A percentile compares a stretch with the other conserved stretches of the same genome.
Evolutionary conservation across 1,139 yeast species (phyloP).

Genomic region (Yamadazyma oceani): DNA sequence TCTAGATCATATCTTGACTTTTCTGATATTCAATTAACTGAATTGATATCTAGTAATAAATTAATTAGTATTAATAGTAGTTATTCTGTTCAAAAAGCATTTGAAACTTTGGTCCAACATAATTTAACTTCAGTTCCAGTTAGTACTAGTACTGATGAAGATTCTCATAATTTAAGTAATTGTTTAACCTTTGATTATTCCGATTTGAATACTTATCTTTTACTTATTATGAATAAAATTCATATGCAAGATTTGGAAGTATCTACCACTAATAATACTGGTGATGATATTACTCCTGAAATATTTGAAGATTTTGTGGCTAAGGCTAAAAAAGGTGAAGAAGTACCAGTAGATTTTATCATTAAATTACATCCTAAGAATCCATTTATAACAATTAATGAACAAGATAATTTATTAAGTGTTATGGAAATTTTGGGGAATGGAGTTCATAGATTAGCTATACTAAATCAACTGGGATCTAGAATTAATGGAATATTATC

Average conservation of each 20-base stretch:
- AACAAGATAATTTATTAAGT: slow-evolving; percentile 62
- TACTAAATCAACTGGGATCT: slow-evolving; percentile 50
- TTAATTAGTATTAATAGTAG: slow-evolving; percentile 63
- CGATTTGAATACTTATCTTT: slow-evolving; percentile 81
- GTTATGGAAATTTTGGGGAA: slow-evolving; percentile 86
- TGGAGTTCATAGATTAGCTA: slow-evolving; percentile 92
- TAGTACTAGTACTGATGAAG: slow-evolving; percentile 34
- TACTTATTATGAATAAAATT: slow-evolving; percentile 71
- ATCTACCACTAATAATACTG: background rate
- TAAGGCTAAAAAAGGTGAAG: slow-evolving; percentile 62
- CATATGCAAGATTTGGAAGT: slow-evolving; percentile 37
- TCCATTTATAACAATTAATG: slow-evolving; percentile 76
- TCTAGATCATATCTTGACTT: slow-evolving; percentile 54
- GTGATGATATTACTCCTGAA: slow-evolving; percentile 18
- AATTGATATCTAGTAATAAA: slow-evolving; percentile 77
- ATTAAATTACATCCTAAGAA: slow-evolving; percentile 80
- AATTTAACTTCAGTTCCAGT: slow-evolving; percentile 88
- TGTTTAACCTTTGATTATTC: slow-evolving; percentile 88
- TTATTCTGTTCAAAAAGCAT: slow-evolving; percentile 81
- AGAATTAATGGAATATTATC: slow-evolving; percentile 76
- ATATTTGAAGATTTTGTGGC: slow-evolving; percentile 14
- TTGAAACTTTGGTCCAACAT: slow-evolving; percentile 68
- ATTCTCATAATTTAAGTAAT: slow-evolving; percentile 49
- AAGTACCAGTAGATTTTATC: slow-evolving; percentile 79
- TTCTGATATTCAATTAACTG: slow-evolving; percentile 69